phyloP scores from a whole-genome alignment of 176 grass and related monocot species.

The Poa annua region DNA sequence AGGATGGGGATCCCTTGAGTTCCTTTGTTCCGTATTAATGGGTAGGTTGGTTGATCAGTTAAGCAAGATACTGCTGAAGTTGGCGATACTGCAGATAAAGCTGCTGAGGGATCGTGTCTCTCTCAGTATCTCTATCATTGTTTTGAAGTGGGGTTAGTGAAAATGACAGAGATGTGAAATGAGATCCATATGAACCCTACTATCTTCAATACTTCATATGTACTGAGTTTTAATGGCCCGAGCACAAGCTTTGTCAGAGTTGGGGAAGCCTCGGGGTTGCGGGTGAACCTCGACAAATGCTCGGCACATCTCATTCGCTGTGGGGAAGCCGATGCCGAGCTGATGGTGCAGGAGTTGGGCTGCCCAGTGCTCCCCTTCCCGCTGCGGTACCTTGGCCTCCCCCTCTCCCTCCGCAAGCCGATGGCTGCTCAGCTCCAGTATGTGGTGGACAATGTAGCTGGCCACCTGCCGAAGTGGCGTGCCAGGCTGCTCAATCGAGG shows the following conservation, averaged over 20 bases:
- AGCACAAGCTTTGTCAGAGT: background rate
- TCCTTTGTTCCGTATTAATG: background rate
- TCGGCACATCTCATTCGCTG: too few relatives aligned
- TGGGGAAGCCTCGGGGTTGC: background rate
- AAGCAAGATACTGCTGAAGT: background rate
- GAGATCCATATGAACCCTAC: background rate
- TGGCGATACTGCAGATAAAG: background rate
- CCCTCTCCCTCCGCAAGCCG: too few relatives aligned
- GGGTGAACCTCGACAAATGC: too few relatives aligned
- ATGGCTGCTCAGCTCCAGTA: too few relatives aligned
- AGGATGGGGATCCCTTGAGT: constrained; percentile 8
- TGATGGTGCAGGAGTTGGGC: too few relatives aligned
- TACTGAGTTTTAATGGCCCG: too few relatives aligned
- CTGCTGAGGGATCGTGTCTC: background rate
- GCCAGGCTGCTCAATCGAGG: too few relatives aligned
- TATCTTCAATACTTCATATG: constrained; percentile 4
- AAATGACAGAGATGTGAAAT: constrained; percentile 21
- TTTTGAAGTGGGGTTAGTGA: background rate
- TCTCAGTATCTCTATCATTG: constrained; percentile 1
- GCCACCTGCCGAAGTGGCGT: too few relatives aligned
- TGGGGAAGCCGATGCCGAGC: too few relatives aligned
- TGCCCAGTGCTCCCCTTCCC: too few relatives aligned
- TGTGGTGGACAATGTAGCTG: too few relatives aligned
- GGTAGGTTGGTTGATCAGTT: background rate
- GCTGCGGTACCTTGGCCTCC: too few relatives aligned